These are phyloP conservation scores for Trametes meyenii DNA, from an alignment of 768 basidiomycete species.

Conservation along the genomic window DNA sequence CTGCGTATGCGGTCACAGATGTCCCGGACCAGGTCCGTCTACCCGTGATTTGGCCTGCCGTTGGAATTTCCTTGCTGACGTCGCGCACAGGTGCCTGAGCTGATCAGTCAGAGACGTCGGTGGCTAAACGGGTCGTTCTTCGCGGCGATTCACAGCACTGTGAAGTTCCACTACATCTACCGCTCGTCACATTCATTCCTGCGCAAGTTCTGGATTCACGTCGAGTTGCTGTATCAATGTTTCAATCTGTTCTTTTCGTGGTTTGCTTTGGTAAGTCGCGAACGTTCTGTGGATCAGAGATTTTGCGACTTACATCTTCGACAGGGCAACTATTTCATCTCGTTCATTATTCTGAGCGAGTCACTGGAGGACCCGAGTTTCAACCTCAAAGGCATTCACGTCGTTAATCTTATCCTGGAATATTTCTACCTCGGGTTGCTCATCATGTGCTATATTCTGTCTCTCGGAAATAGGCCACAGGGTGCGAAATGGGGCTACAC, in stretches of 20 bases:
- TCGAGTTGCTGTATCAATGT: slow-evolving; percentile 89
- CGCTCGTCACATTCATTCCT: slow-evolving; percentile 81
- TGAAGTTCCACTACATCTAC: slow-evolving; percentile 96
- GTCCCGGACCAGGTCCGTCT: slow-evolving; percentile 79
- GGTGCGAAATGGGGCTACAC: slow-evolving; percentile 90
- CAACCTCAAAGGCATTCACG: slow-evolving; percentile 60
- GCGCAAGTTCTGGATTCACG: slow-evolving; percentile 92
- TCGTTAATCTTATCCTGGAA: slow-evolving; percentile 76
- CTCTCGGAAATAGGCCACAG: slow-evolving; percentile 90
- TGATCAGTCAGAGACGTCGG: slow-evolving; percentile 92
- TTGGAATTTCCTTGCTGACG: background rate
- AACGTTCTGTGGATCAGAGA: background rate
- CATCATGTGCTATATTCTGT: slow-evolving; percentile 83
- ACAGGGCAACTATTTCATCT: slow-evolving; percentile 88
- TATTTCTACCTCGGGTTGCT: slow-evolving; percentile 90
- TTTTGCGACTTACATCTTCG: background rate
- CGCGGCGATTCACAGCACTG: slow-evolving; percentile 87
- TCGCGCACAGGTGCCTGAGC: slow-evolving; percentile 70
- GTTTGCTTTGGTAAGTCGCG: slow-evolving; percentile 70
- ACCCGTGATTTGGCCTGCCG: background rate
- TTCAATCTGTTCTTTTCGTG: slow-evolving; percentile 93
- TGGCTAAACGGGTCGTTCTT: slow-evolving; percentile 99
- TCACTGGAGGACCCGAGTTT: slow-evolving; percentile 72
- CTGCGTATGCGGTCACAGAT: slow-evolving; percentile 89
- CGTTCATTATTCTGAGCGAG: slow-evolving; percentile 75